phyloP scores from a whole-genome alignment of 768 basidiomycete species.

The Boletus tomentosulus region DNA sequence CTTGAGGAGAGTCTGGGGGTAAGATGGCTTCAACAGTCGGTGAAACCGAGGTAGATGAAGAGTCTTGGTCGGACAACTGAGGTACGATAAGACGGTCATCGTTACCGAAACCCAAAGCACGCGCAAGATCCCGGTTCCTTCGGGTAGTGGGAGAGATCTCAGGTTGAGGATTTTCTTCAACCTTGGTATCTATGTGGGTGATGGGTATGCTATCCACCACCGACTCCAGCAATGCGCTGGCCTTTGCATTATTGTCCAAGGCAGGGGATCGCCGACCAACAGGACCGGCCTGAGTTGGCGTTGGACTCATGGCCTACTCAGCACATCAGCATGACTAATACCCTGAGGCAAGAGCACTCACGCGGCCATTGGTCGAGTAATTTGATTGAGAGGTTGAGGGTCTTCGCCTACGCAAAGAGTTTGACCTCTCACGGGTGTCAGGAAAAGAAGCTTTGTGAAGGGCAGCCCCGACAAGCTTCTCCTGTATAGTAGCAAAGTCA shows the following conservation, averaged over 20 bases:
- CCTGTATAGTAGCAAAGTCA: conserved; percentile 72
- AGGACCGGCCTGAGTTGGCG: conserved; percentile 33
- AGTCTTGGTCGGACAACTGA: conserved; percentile 20
- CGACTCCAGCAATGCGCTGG: conserved; percentile 64
- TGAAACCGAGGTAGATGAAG: conserved; percentile 29
- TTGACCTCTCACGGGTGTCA: conserved; percentile 57
- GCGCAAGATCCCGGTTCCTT: conserved; percentile 71
- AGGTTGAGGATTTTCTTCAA: conserved; percentile 26
- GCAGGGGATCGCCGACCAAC: conserved; percentile 30
- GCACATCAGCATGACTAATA: conserved; percentile 5
- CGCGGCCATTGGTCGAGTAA: conserved; percentile 56
- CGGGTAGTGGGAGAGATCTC: conserved; percentile 51
- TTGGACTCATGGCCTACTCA: conserved; percentile 55
- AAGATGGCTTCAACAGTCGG: conserved; percentile 34
- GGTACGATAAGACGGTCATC: conserved; percentile 32
- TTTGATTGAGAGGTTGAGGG: conserved; percentile 84
- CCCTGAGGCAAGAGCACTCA: conserved; percentile 20
- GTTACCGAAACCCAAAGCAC: conserved; percentile 61
- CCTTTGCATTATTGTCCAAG: conserved; percentile 53
- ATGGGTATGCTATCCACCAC: conserved; percentile 51
- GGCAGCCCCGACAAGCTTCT: conserved; percentile 65
- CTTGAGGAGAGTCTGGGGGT: conserved; percentile 18
- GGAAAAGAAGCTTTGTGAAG: conserved; percentile 51
- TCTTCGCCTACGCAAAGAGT: conserved; percentile 69
- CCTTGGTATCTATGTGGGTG: conserved; percentile 26